Percentiles rank a stretch among this genome's conserved stretches.
These are phyloP conservation scores for Xylariaceae sp. DNA, from an alignment of 2,329 filamentous ascomycete genomes.

Conservation along the genomic window DNA sequence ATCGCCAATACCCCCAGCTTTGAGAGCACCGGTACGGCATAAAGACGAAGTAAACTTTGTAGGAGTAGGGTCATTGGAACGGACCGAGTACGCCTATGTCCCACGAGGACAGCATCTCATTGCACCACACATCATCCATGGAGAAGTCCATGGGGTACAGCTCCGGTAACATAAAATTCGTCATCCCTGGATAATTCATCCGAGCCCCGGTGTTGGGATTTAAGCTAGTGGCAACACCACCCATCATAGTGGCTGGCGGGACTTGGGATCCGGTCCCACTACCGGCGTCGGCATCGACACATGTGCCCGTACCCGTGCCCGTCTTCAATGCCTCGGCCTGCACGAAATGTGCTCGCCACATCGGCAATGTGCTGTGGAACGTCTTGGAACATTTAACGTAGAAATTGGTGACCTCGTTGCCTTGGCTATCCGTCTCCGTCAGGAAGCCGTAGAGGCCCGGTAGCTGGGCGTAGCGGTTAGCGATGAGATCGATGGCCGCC, in stretches of 20 bases:
- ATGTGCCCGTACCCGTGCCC: background rate
- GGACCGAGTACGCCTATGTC: conserved; percentile 1
- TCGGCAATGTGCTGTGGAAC: conserved; percentile 31
- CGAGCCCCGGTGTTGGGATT: background rate
- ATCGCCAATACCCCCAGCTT: background rate
- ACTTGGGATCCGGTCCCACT: background rate
- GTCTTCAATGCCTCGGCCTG: conserved; percentile 25
- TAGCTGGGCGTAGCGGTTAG: conserved; percentile 29
- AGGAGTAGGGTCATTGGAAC: background rate
- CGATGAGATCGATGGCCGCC: conserved; percentile 29
- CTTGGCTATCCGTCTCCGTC: conserved; percentile 25
- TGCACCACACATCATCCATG: conserved; percentile 37
- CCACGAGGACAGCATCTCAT: conserved; percentile 27
- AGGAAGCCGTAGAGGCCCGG: conserved; percentile 30
- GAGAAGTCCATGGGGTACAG: conserved; percentile 35
- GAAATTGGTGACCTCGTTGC: conserved; percentile 29
- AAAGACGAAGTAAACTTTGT: background rate
- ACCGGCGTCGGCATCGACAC: background rate
- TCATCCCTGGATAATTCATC: conserved; percentile 7
- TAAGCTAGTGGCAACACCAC: background rate
- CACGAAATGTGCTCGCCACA: conserved; percentile 34
- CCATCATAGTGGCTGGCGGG: conserved; percentile 6
- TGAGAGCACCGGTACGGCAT: background rate
- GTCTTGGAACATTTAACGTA: conserved; percentile 33
- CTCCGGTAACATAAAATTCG: conserved; percentile 24